Evolutionary conservation across 164 flowering plant species (phyloP).

Genomic region (Berberis thunbergii): DNA sequence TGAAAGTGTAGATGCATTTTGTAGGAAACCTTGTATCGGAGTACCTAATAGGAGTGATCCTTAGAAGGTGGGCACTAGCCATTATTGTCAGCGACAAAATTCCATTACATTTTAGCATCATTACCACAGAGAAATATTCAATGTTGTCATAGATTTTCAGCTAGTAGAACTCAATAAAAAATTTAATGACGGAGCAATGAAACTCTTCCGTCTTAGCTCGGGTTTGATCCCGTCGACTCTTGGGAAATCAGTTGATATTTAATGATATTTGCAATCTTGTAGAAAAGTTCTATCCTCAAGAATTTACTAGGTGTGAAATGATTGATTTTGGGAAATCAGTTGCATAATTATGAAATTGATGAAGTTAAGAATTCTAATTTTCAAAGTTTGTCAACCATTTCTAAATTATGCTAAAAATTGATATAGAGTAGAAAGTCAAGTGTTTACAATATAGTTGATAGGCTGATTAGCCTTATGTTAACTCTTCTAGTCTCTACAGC

Average conservation of each 20-base stretch:
- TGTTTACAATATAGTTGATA: neutral
- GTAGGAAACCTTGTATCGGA: neutral
- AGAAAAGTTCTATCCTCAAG: neutral
- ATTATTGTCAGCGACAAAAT: conserved; percentile 1
- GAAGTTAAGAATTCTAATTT: neutral
- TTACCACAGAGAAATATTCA: neutral
- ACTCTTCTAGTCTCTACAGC: neutral
- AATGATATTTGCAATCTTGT: neutral
- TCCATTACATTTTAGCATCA: neutral
- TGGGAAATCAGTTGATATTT: neutral
- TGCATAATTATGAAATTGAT: neutral
- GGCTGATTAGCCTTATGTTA: neutral
- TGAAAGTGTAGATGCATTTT: neutral
- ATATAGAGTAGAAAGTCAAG: neutral
- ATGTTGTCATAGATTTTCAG: neutral
- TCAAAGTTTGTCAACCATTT: neutral
- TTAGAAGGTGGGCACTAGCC: neutral
- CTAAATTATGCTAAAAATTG: neutral
- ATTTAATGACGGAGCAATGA: neutral
- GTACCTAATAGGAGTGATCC: too few species aligned
- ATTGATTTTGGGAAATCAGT: neutral
- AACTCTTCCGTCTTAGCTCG: neutral
- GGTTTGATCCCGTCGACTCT: neutral
- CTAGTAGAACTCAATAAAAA: neutral
- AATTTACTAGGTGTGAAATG: neutral